A percentile compares a stretch with the other conserved stretches of the same genome.
Conservation (phyloP, 768 basidiomycete genomes). For the Ramaria sp. region DNA sequence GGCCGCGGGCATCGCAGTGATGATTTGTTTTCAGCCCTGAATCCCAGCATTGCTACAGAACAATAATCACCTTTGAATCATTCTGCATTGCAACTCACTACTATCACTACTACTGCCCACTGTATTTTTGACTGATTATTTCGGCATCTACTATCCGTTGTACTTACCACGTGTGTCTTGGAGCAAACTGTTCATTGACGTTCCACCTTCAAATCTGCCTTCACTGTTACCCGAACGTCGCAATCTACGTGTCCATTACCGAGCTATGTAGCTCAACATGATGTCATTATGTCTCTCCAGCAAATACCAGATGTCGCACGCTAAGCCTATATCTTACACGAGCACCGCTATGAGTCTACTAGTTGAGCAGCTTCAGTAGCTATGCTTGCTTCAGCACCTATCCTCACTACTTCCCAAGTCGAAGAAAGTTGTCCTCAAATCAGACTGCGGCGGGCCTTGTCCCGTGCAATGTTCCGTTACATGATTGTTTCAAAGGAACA, state of each 20-base stretch:
- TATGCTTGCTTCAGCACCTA: background rate
- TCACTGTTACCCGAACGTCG: background rate
- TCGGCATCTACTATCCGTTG: background rate
- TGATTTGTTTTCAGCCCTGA: background rate
- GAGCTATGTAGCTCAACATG: no score
- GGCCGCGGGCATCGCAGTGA: background rate
- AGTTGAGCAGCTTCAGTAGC: background rate
- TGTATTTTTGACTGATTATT: conserved; percentile 9
- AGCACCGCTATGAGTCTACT: background rate
- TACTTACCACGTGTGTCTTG: background rate
- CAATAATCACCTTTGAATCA: background rate
- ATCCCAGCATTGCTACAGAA: background rate
- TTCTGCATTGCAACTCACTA: background rate
- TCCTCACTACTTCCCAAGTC: background rate
- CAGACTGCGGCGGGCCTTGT: background rate
- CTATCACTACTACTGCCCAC: background rate
- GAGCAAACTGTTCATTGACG: background rate
- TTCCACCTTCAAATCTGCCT: background rate
- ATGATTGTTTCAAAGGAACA: conserved; percentile 39
- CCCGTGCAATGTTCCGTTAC: background rate
- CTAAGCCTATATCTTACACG: background rate
- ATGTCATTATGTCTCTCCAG: no score
- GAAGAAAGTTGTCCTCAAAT: conserved; percentile 3
- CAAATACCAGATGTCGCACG: background rate
- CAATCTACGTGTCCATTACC: no score